A percentile compares a stretch with the other conserved stretches of the same genome.
Conservation (phyloP, 805 yeast genomes). For the Starmera dryadoides region DNA sequence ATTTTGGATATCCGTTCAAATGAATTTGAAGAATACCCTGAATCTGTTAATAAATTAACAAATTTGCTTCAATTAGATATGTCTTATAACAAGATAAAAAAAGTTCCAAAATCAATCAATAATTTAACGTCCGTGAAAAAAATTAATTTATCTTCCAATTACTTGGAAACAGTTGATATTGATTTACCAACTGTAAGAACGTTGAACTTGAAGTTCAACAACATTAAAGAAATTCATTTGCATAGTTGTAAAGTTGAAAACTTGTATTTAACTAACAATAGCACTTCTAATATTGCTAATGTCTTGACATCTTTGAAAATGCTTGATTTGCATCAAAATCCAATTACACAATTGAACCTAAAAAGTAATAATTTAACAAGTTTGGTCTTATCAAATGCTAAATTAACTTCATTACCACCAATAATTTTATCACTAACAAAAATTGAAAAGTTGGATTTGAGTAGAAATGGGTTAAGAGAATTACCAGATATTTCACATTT, state of each 20-base stretch:
- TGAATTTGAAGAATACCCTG: constrained; percentile 55
- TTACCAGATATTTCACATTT: constrained; percentile 68
- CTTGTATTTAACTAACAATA: constrained; percentile 68
- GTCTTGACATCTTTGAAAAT: constrained; percentile 56
- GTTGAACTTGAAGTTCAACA: constrained; percentile 73
- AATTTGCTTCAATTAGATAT: constrained; percentile 64
- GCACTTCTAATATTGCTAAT: constrained; percentile 62
- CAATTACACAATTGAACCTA: constrained; percentile 62
- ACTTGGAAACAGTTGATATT: constrained; percentile 31
- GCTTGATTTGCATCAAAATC: constrained; percentile 74
- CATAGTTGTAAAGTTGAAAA: constrained; percentile 52
- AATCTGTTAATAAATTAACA: constrained; percentile 50
- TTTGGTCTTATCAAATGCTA: constrained; percentile 76
- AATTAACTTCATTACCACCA: constrained; percentile 64
- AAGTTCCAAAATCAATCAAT: constrained; percentile 55
- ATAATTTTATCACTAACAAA: constrained; percentile 56
- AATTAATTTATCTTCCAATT: constrained; percentile 71
- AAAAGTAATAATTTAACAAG: constrained; percentile 55
- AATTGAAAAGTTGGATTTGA: constrained; percentile 67
- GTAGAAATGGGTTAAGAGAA: constrained; percentile 73
- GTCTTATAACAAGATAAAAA: constrained; percentile 67
- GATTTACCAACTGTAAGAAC: constrained; percentile 52
- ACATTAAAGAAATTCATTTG: constrained; percentile 35
- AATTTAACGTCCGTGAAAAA: constrained; percentile 54
- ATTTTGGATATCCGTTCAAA: constrained; percentile 77